Base-by-base conservation (phyloP, 1,139 yeast genomes). In the Diutina pseudorugosa region DNA sequence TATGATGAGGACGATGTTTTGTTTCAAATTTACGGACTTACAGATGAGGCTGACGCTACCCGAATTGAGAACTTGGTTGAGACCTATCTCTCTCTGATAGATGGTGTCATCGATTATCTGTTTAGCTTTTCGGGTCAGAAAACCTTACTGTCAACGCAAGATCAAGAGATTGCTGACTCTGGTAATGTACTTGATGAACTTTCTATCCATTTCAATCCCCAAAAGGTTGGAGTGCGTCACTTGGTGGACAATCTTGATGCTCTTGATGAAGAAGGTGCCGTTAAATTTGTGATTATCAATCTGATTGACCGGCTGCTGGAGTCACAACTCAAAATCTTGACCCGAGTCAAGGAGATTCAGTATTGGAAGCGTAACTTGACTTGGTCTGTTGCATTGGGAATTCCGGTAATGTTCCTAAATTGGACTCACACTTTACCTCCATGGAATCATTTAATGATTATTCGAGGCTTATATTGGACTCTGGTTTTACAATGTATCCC, bases 321-420 rank as follows among this genome's bases (percentile, higher is more conserved):
- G 2, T 71, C 87, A 4, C 98, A 93, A 65, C 67, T 91, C 44
- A 80, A 79, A 50, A 66, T 86, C 3, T 71, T 93, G 41, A 75
- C 89, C 0, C 80, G 87, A 58, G 74, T 78, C 11, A 80, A 82
- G 59, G 97, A 91, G 58, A 83, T 88, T 47, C 69, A 72, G 51
- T 79, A 76, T 59, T 93, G 96, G 94, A 76, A 72, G 55, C 57
- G 63, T 3, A 81, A 76, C 55, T 77, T 86, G 55, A 56, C 79
- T 52, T 73, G 69, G 54, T 67, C 90, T 36, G 58, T 80, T 1
- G 30, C 71, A 0, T 68, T 82, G 52, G 89, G 93, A 0, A 25
- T 80, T 0, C 96, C 96, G 0, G 78, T 86, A 2, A 65, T 87
- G 23, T 53, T 82, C 1, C 58, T 84, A 25, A 71, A 77, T n/a